Conservation (phyloP, 192 early-diverging fungal species). For the Mortierella alpina region DNA sequence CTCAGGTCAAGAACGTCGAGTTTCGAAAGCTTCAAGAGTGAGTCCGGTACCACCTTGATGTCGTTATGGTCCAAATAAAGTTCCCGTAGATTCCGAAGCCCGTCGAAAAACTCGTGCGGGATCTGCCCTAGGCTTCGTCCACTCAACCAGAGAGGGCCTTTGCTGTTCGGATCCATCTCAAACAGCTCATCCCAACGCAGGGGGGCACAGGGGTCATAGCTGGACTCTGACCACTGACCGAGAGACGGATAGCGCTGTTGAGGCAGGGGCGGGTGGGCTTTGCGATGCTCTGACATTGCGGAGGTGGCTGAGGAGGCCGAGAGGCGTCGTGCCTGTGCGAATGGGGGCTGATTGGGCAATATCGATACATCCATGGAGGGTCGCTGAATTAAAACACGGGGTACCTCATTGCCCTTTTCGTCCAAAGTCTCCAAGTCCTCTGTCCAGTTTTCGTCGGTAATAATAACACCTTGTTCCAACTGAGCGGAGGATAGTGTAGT, state of each 20-base stretch:
- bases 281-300: slow-evolving; percentile 4
- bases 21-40: slow-evolving; percentile 54
- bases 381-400: slow-evolving; percentile 27
- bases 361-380: slow-evolving; percentile 34
- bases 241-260: slow-evolving; percentile 5
- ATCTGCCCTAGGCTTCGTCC: slow-evolving; percentile 43
- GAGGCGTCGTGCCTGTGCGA: slow-evolving; percentile 5
- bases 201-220: slow-evolving; percentile 47
- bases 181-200: slow-evolving; percentile 52
- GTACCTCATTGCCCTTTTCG: slow-evolving; percentile 1
- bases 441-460: slow-evolving; percentile 23
- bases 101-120: slow-evolving; percentile 57
- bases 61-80: slow-evolving; percentile 59
- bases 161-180: slow-evolving; percentile 53
- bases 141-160: slow-evolving; percentile 52
- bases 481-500: slow-evolving; percentile 26
- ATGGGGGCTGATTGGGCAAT: slow-evolving; percentile 33
- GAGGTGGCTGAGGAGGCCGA: slow-evolving; percentile 24
- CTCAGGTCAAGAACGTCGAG: slow-evolving; percentile 59
- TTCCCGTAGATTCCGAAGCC: slow-evolving; percentile 52
- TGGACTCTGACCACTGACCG: slow-evolving; percentile 46
- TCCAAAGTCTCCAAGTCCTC: slow-evolving; percentile 1
- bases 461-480: slow-evolving; percentile 20
- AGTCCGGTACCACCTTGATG: slow-evolving; percentile 58
- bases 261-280: slow-evolving; percentile 1